Conservation (phyloP, 148 eudicot species). For the Gaultheria prostrata region DNA sequence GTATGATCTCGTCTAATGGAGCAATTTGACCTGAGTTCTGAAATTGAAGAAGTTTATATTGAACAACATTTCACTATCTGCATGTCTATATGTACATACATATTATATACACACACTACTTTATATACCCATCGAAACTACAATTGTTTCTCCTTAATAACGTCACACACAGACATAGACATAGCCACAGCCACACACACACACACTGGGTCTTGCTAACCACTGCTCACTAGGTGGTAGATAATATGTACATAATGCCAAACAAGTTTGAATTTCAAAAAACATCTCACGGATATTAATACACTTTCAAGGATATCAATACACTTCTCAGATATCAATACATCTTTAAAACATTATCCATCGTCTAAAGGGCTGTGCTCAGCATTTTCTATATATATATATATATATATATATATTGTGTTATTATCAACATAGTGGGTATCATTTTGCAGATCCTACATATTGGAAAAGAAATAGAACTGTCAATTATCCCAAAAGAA, state of each 20-base stretch:
- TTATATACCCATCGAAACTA: background rate
- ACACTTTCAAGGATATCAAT: too few species aligned
- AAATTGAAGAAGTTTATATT: constrained; percentile 18
- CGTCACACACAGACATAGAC: background rate
- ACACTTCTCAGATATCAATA: too few species aligned
- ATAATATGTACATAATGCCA: too few species aligned
- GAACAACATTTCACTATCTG: background rate
- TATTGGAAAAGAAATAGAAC: background rate
- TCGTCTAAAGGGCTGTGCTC: too few species aligned
- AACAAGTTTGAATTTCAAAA: too few species aligned
- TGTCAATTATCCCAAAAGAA: background rate
- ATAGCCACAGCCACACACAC: too few species aligned
- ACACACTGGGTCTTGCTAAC: too few species aligned
- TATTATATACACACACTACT: background rate
- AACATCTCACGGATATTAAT: too few species aligned
- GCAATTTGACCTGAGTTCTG: constrained; percentile 98
- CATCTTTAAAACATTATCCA: too few species aligned
- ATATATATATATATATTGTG: background rate
- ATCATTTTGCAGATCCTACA: background rate
- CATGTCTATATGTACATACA: background rate
- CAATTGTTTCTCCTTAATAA: background rate
- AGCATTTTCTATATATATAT: too few species aligned
- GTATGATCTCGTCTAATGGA: constrained; percentile 86
- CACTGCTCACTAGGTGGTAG: too few species aligned
- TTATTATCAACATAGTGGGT: background rate